Base-by-base conservation (phyloP, 148 eudicot species). In the Salicornia ramosissima region DNA sequence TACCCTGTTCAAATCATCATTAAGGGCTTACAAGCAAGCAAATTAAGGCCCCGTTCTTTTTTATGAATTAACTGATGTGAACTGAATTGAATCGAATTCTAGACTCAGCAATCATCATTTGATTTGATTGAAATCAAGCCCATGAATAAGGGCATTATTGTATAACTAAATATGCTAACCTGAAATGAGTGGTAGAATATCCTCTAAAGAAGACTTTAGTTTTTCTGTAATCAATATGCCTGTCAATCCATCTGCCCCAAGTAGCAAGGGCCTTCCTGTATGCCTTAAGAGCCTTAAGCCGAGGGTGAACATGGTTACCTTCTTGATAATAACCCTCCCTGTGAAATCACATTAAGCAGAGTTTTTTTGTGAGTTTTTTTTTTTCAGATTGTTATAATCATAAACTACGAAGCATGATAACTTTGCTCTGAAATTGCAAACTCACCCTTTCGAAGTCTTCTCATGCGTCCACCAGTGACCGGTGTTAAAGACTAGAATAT, bases 381-480 rank as follows among this genome's bases (percentile, higher is more conserved):
- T 47, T 55, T 21, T 51, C 52, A 58, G 19, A 24, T 60, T 13
- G 1, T 63, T 10, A 6, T 40, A 28, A 55, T 29, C 26, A 14
- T 19, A 30, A 9, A 11, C 49, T 24, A 12, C 21, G 21, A 10
- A n/a, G 30, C 2, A 18, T 15, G 47, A 50, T 39, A 50, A 33
- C 6, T n/a, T 19, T 13, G 28, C 25, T 34, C 9, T 30, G 28
- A 50, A 40, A 36, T 71, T 19, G 21, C 50, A 22, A 40, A 62
- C 75, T 84, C 62, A 88, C 99, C 99, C 97, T 76, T 55, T 83
- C 12, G 92, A 80, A 45, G 96, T 94, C 77, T 94, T 94, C 79
- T 88, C 97, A 73, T 94, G 99, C 50, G 97, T 88, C 99, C 99
- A 94, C 99, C 99, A 94, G 69, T 94, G 99, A 6, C 96, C 99